Conservation (phyloP, 1,284 basidiomycete species). For the Stygiomarasmius scandens region DNA sequence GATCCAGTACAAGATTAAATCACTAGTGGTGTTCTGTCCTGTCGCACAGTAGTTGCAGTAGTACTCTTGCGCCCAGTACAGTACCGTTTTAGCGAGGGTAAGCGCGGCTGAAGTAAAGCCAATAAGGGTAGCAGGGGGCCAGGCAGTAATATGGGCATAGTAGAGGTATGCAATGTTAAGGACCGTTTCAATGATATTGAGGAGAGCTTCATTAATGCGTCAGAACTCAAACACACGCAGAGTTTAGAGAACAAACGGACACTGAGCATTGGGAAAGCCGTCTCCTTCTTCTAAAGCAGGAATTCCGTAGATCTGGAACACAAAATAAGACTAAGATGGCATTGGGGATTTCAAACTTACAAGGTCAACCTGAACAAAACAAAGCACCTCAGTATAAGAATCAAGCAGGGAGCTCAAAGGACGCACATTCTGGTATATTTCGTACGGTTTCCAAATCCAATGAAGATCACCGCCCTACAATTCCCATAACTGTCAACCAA, state of each 20-base stretch:
- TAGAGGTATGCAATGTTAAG: conserved; percentile 81
- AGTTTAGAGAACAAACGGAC: conserved; percentile 41
- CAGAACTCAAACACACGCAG: background rate
- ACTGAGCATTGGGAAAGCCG: conserved; percentile 89
- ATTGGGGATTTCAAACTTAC: conserved; percentile 21
- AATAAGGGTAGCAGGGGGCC: conserved; percentile 69
- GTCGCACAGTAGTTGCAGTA: conserved; percentile 71
- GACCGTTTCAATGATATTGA: conserved; percentile 82
- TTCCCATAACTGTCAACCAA: background rate
- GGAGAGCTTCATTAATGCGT: conserved; percentile 49
- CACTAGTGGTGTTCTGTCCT: conserved; percentile 67
- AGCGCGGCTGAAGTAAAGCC: conserved; percentile 75
- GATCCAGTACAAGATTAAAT: conserved; percentile 68
- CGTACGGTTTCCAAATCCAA: conserved; percentile 88
- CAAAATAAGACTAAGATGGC: background rate
- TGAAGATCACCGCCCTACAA: conserved; percentile 78
- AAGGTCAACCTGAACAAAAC: conserved; percentile 28
- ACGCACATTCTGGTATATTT: conserved; percentile 74
- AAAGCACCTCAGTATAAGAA: conserved; percentile 17
- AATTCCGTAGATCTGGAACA: conserved; percentile 71
- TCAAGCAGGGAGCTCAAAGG: conserved; percentile 14
- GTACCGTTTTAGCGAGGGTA: conserved; percentile 83
- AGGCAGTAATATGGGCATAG: conserved; percentile 62
- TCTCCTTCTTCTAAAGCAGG: conserved; percentile 62
- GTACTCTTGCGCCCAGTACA: conserved; percentile 83